Evolutionary conservation across 345 rosid genomes (phyloP).

Genomic region (Eucalyptus polybractea): DNA sequence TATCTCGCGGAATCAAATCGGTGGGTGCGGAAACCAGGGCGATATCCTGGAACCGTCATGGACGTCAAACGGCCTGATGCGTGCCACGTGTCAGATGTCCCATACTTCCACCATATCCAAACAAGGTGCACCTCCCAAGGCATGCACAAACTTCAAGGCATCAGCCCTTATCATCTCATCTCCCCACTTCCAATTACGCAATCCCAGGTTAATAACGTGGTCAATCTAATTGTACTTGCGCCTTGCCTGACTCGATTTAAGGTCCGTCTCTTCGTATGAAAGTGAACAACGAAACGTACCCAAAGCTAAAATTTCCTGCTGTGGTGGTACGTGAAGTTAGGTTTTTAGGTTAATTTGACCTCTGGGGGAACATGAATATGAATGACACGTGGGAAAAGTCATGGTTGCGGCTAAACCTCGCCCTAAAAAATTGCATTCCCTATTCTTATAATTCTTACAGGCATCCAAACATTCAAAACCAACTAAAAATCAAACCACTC

Average conservation of each 20-base stretch:
- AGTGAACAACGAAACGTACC: background rate
- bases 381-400: background rate
- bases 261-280: background rate
- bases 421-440: background rate
- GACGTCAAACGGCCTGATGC: background rate
- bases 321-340: background rate
- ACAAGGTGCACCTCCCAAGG: slow-evolving; percentile 9
- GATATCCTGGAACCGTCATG: background rate
- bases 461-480: background rate
- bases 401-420: background rate
- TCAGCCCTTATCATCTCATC: background rate
- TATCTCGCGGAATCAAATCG: background rate
- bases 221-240: background rate
- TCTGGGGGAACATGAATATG: background rate
- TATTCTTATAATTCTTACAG: background rate
- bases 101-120: background rate
- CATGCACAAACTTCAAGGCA: slow-evolving; percentile 5
- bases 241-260: background rate
- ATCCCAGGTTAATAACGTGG: background rate
- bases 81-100: background rate
- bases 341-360: background rate
- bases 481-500: background rate
- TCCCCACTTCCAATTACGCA: background rate
- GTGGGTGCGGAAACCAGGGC: background rate
- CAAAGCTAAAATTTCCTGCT: background rate